Base-by-base conservation (phyloP, 2,329 filamentous ascomycete genomes). In the Arthrobotrys megalospora region DNA sequence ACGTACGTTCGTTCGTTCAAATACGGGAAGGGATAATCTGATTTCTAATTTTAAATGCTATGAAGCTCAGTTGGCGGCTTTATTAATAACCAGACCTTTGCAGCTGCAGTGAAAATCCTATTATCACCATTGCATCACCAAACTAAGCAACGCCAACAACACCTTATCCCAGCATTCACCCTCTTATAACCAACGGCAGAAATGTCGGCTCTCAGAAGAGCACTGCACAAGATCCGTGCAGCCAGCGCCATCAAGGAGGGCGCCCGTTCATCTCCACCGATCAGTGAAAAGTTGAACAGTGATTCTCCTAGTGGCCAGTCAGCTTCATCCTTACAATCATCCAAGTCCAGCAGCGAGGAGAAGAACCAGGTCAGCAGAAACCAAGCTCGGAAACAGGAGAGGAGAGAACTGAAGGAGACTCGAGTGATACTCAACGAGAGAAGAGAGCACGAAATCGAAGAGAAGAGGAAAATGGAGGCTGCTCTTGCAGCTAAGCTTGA, bases 401-500 rank as follows among this genome's bases (percentile, higher is more conserved):
- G 83, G 66, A 83, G 82, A 21, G 81, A 82, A 63, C 83, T 83
- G 64, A 83, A 85, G 79, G 84, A 79, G 24, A 69, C 65, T 41
- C 53, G 76, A 16, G 70, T 75, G 12, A 79, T 75, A n/a, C 47
- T 79, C 48, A 85, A 84, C 50, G 81, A 84, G 69, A 85, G 87
- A 82, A 85, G 85, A 55, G 83, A 85, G 69, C 83, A 83, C 36
- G 86, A 86, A 48, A 84, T 86, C 50, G 83, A 84, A 79, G 70
- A 70, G 48, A 86, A 82, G 82, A 86, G 84, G 83, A 87, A 84
- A 83, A 48, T 78, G 63, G 75, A 78, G 12, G 75, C 75, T 38
- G 75, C 75, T 34, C 67, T 86, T 83, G 88, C 89, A 0, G 89
- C 91, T 72, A 89, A 89, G 67, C 89, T 89, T 80, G 86, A 87